Evolutionary conservation across 768 basidiomycete species (phyloP).

Genomic region (Obba rivulosa): DNA sequence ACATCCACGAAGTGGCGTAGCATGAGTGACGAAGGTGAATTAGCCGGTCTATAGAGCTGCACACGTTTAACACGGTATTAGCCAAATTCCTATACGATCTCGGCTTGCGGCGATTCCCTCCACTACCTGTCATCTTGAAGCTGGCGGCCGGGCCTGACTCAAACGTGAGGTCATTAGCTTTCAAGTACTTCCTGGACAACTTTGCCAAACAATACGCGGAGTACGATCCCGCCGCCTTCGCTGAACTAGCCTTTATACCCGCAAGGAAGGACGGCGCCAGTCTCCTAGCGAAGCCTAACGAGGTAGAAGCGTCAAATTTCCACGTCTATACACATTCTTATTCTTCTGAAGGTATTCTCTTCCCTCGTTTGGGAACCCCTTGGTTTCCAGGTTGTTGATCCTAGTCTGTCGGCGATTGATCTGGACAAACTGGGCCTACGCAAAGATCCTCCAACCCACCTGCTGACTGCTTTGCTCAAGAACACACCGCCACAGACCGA

Average conservation of each 20-base stretch:
- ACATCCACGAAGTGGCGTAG: slow-evolving; percentile 70
- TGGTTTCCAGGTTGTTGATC: slow-evolving; percentile 71
- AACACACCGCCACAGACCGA: slow-evolving; percentile 53
- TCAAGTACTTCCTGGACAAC: slow-evolving; percentile 83
- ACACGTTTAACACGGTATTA: slow-evolving; percentile 22
- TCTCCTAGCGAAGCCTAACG: slow-evolving; percentile 55
- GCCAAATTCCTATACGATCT: slow-evolving; percentile 77
- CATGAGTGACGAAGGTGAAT: slow-evolving; percentile 80
- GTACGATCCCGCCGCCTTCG: slow-evolving; percentile 52
- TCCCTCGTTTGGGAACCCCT: slow-evolving; percentile 61
- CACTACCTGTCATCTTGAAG: slow-evolving; percentile 56
- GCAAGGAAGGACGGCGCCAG: slow-evolving; percentile 48
- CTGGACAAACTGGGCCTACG: slow-evolving; percentile 60
- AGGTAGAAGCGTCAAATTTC: slow-evolving; percentile 38
- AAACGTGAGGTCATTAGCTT: slow-evolving; percentile 49
- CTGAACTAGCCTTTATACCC: slow-evolving; percentile 72
- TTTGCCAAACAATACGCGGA: slow-evolving; percentile 51
- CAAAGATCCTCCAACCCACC: slow-evolving; percentile 60
- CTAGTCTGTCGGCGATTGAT: slow-evolving; percentile 45
- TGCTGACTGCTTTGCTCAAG: slow-evolving; percentile 55
- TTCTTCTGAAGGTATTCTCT: slow-evolving; percentile 57
- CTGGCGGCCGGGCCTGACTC: slow-evolving; percentile 59
- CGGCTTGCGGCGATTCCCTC: slow-evolving; percentile 65
- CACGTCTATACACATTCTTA: background rate
- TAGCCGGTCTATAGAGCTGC: background rate